A percentile compares a stretch with the other conserved stretches of the same genome.
phyloP scores from a whole-genome alignment of 73 alveolate genomes.

The Tetrahymena thermophila region DNA sequence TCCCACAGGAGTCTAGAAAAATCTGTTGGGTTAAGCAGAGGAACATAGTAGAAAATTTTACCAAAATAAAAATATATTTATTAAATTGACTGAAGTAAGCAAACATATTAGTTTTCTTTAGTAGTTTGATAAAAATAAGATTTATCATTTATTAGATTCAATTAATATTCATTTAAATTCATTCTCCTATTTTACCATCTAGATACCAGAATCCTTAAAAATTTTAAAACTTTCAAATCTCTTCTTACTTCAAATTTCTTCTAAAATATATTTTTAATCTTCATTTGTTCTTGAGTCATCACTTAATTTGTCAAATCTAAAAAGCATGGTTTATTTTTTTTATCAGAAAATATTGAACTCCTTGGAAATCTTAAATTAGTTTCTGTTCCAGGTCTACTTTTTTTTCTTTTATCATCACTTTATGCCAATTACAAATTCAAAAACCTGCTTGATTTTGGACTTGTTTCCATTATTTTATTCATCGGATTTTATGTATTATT shows the following conservation, averaged over 20 bases:
- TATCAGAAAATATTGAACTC: neutral
- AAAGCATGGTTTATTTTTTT: neutral
- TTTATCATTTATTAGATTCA: neutral
- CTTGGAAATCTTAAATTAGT: neutral
- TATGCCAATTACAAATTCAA: neutral
- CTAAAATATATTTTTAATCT: neutral
- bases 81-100: neutral
- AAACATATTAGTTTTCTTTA: neutral
- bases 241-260: neutral
- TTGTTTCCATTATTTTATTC: neutral
- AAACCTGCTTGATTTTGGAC: neutral
- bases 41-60: neutral
- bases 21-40: neutral
- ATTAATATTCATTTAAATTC: neutral
- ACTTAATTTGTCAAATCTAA: neutral
- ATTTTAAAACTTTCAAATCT: neutral
- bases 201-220: neutral
- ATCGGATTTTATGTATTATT: neutral
- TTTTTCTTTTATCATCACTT: neutral
- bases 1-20: neutral
- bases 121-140: neutral
- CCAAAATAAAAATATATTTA: neutral
- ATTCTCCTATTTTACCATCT: neutral
- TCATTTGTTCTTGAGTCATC: neutral
- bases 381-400: neutral